Evolutionary conservation across 352 stramenopile genomes (phyloP).

Genomic region (Pythium biforme): DNA sequence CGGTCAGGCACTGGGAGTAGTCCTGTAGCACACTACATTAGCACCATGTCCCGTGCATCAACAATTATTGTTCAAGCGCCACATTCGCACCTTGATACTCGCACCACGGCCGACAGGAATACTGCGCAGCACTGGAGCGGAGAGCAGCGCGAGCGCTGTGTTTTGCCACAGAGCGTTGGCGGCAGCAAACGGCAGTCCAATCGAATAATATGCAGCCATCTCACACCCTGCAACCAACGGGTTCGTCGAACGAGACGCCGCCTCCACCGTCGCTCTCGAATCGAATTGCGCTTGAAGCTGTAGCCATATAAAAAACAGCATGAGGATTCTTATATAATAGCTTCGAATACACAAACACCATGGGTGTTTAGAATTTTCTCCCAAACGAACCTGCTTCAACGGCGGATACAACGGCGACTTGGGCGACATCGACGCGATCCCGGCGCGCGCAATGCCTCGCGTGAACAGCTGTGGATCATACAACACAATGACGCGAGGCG

Average conservation of each 20-base stretch:
- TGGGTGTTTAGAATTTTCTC: neutral
- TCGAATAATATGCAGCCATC: neutral
- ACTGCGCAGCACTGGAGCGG: slow-evolving; percentile 1
- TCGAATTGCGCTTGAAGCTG: slow-evolving; percentile 2
- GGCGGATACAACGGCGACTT: slow-evolving; percentile 1
- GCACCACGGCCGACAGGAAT: slow-evolving; percentile 5
- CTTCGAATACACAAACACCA: too few species aligned
- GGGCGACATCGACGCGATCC: slow-evolving; percentile 5
- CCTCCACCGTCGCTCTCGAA: neutral
- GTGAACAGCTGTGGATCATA: slow-evolving; percentile 18
- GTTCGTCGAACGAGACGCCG: neutral
- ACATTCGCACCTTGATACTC: slow-evolving; percentile 8
- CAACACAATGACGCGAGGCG: slow-evolving; percentile 6
- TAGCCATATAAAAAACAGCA: neutral
- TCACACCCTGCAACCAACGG: neutral
- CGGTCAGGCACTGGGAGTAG: slow-evolving; percentile 17
- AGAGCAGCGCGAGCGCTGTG: neutral
- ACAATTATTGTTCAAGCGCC: too few species aligned
- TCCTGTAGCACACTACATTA: slow-evolving; percentile 5
- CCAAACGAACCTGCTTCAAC: slow-evolving; percentile 1
- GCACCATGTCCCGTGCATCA: too few species aligned
- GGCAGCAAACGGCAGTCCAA: slow-evolving; percentile 1
- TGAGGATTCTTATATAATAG: too few species aligned
- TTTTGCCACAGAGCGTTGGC: neutral
- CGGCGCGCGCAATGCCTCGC: slow-evolving; percentile 6